Conservation (phyloP, 148 eudicot species). For the Pharnaceum exiguum region DNA sequence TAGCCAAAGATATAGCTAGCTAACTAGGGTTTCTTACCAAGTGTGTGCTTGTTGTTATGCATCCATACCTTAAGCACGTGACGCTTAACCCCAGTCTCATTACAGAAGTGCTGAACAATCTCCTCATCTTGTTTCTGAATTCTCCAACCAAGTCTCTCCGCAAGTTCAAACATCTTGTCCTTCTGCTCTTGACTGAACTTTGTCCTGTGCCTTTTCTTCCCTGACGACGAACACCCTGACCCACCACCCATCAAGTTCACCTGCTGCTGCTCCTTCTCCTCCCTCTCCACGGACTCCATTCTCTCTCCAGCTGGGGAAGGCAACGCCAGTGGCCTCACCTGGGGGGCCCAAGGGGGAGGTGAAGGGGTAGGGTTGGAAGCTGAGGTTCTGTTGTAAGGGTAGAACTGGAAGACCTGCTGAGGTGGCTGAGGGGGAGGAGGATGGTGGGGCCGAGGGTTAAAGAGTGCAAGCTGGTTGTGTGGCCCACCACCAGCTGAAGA, state of each 20-base stretch:
- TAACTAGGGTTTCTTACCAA: conserved; percentile 77
- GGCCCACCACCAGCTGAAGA: neutral
- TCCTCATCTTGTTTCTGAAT: conserved; percentile 67
- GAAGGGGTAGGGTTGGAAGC: conserved; percentile 8
- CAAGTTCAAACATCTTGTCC: conserved; percentile 68
- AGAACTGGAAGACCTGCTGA: conserved; percentile 31
- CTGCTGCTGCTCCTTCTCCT: conserved; percentile 32
- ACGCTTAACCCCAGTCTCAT: conserved; percentile 55
- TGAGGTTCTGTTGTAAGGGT: conserved; percentile 32
- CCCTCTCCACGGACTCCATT: conserved; percentile 13
- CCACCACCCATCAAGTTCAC: conserved; percentile 8
- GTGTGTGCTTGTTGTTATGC: conserved; percentile 92
- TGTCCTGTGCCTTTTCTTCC: conserved; percentile 63
- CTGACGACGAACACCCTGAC: conserved; percentile 11
- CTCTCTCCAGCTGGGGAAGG: conserved; percentile 25
- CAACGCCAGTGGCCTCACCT: conserved; percentile 39
- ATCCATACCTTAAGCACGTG: conserved; percentile 95
- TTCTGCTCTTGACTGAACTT: conserved; percentile 73
- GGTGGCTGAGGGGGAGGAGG: conserved; percentile 20
- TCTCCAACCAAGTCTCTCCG: conserved; percentile 70
- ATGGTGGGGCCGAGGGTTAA: conserved; percentile 25
- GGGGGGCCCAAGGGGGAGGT: conserved; percentile 36
- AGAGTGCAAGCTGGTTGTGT: neutral
- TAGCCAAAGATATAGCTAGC: neutral
- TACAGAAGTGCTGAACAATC: conserved; percentile 51